A percentile compares a stretch with the other conserved stretches of the same genome.
phyloP scores from a whole-genome alignment of 768 basidiomycete species.

The Stropharia rugosoannulata region DNA sequence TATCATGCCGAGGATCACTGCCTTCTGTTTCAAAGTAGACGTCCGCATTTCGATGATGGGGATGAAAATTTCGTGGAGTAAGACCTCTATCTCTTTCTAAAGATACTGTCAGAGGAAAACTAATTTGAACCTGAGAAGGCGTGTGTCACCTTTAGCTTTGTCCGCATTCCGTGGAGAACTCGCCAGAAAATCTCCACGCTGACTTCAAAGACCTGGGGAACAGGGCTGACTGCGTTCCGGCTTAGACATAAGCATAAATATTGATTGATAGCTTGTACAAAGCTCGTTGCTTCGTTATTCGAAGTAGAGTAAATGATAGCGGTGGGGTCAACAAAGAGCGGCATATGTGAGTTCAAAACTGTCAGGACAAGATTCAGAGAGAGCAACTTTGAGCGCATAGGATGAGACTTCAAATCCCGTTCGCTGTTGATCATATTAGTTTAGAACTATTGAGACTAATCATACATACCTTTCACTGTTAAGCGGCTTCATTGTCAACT shows the following conservation, averaged over 20 bases:
- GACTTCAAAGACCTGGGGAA: slow-evolving; percentile 95
- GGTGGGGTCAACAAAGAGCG: slow-evolving; percentile 81
- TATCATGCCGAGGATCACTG: slow-evolving; percentile 86
- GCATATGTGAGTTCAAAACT: slow-evolving; percentile 89
- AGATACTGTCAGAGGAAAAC: slow-evolving; percentile 9
- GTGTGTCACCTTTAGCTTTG: slow-evolving; percentile 85
- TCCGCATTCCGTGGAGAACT: slow-evolving; percentile 89
- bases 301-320: slow-evolving; percentile 93
- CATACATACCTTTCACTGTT: slow-evolving; percentile 81
- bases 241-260: slow-evolving; percentile 92
- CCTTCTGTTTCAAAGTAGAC: slow-evolving; percentile 93
- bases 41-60: slow-evolving; percentile 98
- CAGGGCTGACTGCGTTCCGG: slow-evolving; percentile 92
- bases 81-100: slow-evolving; percentile 98
- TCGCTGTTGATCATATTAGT: slow-evolving; percentile 54
- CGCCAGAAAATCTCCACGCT: slow-evolving; percentile 99
- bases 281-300: slow-evolving; percentile 82
- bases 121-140: slow-evolving; percentile 1
- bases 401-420: slow-evolving; percentile 93
- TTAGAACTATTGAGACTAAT: not conserved
- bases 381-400: slow-evolving; percentile 95
- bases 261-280: slow-evolving; percentile 93
- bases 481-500: slow-evolving; percentile 96
- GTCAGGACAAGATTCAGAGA: slow-evolving; percentile 93
- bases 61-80: slow-evolving; percentile 98